A percentile compares a stretch with the other conserved stretches of the same genome.
phyloP scores from a whole-genome alignment of 116 monocot species.

The Trichopus zeylanicus region DNA sequence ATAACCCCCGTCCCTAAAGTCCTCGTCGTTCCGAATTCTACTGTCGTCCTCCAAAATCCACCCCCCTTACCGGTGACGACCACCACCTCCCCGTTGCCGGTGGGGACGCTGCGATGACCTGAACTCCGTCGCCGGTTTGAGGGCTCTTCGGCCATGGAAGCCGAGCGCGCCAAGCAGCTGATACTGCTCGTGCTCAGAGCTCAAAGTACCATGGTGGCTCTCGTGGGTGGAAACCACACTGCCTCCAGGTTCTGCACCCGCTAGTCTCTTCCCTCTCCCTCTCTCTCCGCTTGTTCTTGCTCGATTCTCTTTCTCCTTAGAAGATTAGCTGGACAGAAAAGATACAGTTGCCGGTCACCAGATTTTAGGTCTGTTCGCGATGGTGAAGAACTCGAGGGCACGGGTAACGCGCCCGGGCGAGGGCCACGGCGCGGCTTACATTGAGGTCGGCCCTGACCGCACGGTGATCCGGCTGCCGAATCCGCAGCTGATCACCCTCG shows the following conservation, averaged over 20 bases:
- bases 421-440: neutral
- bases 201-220: neutral
- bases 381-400: neutral
- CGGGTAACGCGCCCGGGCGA: neutral
- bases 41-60: no score
- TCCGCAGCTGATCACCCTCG: slow-evolving; percentile 13
- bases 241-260: slow-evolving; percentile 34
- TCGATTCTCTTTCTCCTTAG: neutral
- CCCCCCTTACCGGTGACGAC: no score
- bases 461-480: slow-evolving; percentile 30
- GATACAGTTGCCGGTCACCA: no score
- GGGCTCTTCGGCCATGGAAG: neutral
- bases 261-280: slow-evolving; percentile 15
- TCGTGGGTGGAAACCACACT: slow-evolving; percentile 37
- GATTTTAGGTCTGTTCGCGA: no score
- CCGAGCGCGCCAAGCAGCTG: neutral
- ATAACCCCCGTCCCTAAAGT: neutral
- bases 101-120: no score
- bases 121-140: no score
- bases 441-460: slow-evolving; percentile 13
- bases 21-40: neutral
- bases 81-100: no score
- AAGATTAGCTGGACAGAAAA: no score
- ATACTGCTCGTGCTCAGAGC: slow-evolving; percentile 1
- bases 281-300: neutral